Base-by-base conservation (phyloP, 768 basidiomycete species). In the Cyclocybe aegerita region DNA sequence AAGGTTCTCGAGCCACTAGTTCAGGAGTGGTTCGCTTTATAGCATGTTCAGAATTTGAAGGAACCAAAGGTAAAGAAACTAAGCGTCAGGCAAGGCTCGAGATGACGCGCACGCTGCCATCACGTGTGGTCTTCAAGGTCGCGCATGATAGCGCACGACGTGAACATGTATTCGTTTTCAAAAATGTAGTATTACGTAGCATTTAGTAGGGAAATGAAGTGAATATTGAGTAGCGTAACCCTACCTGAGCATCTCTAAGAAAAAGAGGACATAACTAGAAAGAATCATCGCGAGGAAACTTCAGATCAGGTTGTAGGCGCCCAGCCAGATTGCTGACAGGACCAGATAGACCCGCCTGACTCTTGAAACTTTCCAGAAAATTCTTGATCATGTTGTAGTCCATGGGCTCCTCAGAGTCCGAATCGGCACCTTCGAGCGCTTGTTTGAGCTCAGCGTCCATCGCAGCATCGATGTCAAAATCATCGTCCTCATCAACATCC, bases 311-410 rank as follows among this genome's bases (percentile, higher is more conserved):
- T 48, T 90, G 83, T 53, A 99, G 65, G 56, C 93, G 76, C 36
- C 97, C 92, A 37, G 86, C 90, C 39, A 99, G 71, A 62, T 86
- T 97, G 46, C 95, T 80, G 10, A 97, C 95, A 16, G 95, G 97
- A 1, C 97, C 97, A 17, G 90, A 83, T 43, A 90, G 68, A 16
- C 97, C 97, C 7, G 65, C 88, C 63, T 99, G 97, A 55, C 86
- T 86, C 65, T 91, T 93, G 76, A 92, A 98, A 68, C 93, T 96
- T 72, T 97, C 93, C 67, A 98, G 69, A 67, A 99, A 94, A 67
- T 97, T 96, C 70, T 93, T 96, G 74, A 98, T 96, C 60, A 98
- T 71, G 58, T 85, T 85, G 67, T 95, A 97, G 65, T 99, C 93
- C 62, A 82, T 75, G 34, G 75, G 72, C 9, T 72, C 72, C 2